A percentile compares a stretch with the other conserved stretches of the same genome.
These are phyloP conservation scores for Candida namnaoensis DNA, from an alignment of 805 yeast genomes.

Conservation along the genomic window DNA sequence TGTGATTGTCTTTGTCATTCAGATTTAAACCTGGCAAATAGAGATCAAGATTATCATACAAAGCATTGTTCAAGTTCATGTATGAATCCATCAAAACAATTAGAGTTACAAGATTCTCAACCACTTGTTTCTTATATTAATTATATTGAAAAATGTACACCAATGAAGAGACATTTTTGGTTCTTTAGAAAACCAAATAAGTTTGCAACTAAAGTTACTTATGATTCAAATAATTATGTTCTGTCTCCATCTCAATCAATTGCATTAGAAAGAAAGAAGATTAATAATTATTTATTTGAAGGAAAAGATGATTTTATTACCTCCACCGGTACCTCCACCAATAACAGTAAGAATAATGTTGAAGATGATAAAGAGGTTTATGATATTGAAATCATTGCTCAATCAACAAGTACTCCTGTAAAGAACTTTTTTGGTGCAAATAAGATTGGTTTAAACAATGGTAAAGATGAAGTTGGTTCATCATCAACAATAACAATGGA, in stretches of 20 bases:
- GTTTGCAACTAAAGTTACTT: no score
- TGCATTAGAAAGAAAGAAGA: not conserved
- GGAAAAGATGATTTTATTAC: no score
- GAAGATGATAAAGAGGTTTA: no score
- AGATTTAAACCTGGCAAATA: not conserved
- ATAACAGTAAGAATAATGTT: no score
- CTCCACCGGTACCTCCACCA: no score
- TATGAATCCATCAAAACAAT: not conserved
- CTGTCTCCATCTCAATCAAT: not conserved
- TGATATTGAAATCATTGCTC: constrained; percentile 8
- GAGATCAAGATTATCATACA: not conserved
- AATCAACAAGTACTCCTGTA: constrained; percentile 1
- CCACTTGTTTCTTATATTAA: constrained; percentile 2
- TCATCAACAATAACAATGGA: no score
- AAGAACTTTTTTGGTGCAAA: no score
- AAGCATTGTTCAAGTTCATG: not conserved
- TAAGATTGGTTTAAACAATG: no score
- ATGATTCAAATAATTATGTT: no score
- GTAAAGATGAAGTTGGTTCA: no score
- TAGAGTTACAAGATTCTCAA: not conserved
- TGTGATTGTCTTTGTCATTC: not conserved
- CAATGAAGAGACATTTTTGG: constrained; percentile 5
- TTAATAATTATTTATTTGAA: no score
- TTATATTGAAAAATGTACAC: constrained; percentile 4
- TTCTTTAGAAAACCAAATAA: constrained; percentile 1